Base-by-base conservation (phyloP, 768 basidiomycete species). In the Xerocomellus intermedius region DNA sequence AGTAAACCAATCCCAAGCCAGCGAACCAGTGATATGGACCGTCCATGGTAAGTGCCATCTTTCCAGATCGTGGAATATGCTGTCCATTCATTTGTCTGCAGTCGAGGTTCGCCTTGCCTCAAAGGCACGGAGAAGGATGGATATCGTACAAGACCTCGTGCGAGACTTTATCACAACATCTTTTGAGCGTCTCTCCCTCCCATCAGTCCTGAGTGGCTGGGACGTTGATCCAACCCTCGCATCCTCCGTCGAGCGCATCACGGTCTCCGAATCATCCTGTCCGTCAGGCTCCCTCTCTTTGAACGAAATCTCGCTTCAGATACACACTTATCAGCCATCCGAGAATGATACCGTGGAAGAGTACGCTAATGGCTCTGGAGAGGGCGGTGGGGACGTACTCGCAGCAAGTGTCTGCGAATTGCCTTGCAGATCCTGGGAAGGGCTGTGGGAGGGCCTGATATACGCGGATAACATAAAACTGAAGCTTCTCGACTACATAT, bases 401-500 rank as follows among this genome's bases (percentile, higher is more conserved):
- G 92, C 96, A 12, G 97, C 95, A 1, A 89, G 82, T 54, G 87
- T 98, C 19, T 89, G 89, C 67, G 89, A 95, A 51, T 79, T 99
- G 43, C 97, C 97, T 1, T 89, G 87, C 57, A 70, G 78, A 58
- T 81, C 78, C 38, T 87, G 91, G 79, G 96, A 98, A 56, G 94
- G 96, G 1, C 74, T 98, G 16, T 98, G 97, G 97, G 89, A 88
- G 48, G 90, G 87, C 45, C 70, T 99, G 61, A 88, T 98, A 67
- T 99, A 96, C 70, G 69, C 82, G 2, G 81, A 84, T 30, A 80
- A 89, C 67, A 85, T 98, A 65, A 99, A 98, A 71, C 74, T 86
- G 54, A 88, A 87, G 58, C 78, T 99, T 12, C 79, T 99, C 43
- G 89, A 96, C 69, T 98, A 97, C 69, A 94, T 98, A 57, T 87